Evolutionary conservation across 495 filamentous ascomycete species (phyloP).

Genomic region (Opeltia flavorubescens): DNA sequence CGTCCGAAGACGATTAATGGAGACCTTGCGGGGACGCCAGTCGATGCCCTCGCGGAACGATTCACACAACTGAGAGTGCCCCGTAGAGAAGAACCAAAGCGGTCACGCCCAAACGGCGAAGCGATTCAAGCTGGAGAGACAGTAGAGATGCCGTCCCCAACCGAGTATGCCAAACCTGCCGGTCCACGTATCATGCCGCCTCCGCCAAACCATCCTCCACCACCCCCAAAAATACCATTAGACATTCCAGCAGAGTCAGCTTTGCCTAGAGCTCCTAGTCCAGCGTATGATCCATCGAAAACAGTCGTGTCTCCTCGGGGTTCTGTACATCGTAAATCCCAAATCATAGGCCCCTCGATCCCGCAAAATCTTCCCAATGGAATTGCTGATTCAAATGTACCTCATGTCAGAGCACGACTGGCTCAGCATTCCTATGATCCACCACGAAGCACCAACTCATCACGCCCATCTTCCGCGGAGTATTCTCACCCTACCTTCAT

Average conservation of each 20-base stretch:
- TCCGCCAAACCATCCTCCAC: conserved; percentile 24
- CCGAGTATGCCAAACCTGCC: conserved; percentile 29
- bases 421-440: conserved; percentile 29
- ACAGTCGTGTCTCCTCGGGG: background rate
- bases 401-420: background rate
- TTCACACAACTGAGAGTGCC: conserved; percentile 42
- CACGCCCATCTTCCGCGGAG: conserved; percentile 7
- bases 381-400: background rate
- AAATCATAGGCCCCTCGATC: conserved; percentile 9
- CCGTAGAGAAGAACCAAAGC: conserved; percentile 2
- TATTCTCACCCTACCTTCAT: conserved; percentile 24
- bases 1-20: conserved; percentile 23
- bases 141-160: conserved; percentile 18
- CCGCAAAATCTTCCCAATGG: background rate
- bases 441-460: conserved; percentile 37
- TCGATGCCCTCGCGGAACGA: conserved; percentile 36
- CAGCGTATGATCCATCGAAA: conserved; percentile 61
- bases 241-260: conserved; percentile 32
- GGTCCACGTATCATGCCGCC: conserved; percentile 46
- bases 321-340: background rate
- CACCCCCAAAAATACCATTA: conserved; percentile 42
- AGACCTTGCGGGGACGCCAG: background rate
- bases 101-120: background rate
- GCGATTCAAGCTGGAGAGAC: background rate
- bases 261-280: conserved; percentile 68